A percentile compares a stretch with the other conserved stretches of the same genome.
Conservation (phyloP, 768 basidiomycete genomes). For the Mycena maculata region DNA sequence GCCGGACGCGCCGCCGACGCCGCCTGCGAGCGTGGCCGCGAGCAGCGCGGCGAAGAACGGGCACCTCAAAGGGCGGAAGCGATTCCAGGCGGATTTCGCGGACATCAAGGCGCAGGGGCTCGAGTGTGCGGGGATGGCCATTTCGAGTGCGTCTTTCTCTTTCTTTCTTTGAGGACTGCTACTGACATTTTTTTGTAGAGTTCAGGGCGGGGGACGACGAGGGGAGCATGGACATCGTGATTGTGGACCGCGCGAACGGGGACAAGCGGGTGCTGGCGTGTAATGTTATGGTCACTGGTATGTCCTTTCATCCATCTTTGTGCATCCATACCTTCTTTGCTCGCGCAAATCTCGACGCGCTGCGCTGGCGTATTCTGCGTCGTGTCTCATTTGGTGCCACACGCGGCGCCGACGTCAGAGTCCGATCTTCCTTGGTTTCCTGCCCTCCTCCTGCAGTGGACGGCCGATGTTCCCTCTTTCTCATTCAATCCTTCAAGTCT, state of each 20-base stretch:
- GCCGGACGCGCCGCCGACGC: conserved; percentile 33
- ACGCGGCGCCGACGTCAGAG: too few relatives aligned
- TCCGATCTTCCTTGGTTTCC: too few relatives aligned
- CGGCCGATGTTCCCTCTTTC: conserved; percentile 48
- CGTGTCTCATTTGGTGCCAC: conserved; percentile 39
- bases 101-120: conserved; percentile 56
- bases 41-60: conserved; percentile 47
- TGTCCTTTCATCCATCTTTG: conserved; percentile 39
- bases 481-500: neutral
- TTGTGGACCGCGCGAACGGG: conserved; percentile 44
- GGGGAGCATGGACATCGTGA: conserved; percentile 65
- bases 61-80: conserved; percentile 65
- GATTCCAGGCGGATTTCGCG: conserved; percentile 67
- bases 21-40: conserved; percentile 22
- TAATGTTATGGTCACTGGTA: conserved; percentile 25
- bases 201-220: conserved; percentile 71
- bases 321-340: conserved; percentile 47
- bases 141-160: conserved; percentile 52
- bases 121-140: conserved; percentile 48
- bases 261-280: conserved; percentile 40
- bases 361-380: too few relatives aligned
- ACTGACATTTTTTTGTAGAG: conserved; percentile 46
- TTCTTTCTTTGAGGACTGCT: neutral
- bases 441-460: too few relatives aligned
- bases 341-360: too few relatives aligned